phyloP scores from a whole-genome alignment of 1,284 basidiomycete genomes.

The Termitomyces sp. region DNA sequence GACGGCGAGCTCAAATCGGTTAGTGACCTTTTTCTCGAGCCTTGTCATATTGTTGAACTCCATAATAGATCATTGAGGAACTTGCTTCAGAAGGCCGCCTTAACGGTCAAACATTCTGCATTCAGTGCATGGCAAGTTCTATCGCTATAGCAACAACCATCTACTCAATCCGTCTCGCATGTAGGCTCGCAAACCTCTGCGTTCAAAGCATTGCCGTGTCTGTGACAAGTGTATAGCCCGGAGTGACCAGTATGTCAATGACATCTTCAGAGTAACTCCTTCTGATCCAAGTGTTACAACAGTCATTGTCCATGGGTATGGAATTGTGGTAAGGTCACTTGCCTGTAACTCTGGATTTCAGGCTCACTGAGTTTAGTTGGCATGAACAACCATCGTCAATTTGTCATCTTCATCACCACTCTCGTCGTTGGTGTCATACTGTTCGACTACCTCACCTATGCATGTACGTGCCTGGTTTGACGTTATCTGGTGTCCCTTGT shows the following conservation, averaged over 20 bases:
- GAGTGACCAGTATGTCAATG: slow-evolving; percentile 77
- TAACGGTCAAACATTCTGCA: slow-evolving; percentile 95
- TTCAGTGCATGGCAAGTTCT: slow-evolving; percentile 77
- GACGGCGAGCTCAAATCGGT: slow-evolving; percentile 83
- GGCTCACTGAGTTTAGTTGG: slow-evolving; percentile 55
- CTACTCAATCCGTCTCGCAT: neutral
- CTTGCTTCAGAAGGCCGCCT: slow-evolving; percentile 82
- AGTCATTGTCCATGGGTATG: slow-evolving; percentile 99
- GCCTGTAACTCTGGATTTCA: neutral
- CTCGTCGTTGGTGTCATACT: slow-evolving; percentile 77
- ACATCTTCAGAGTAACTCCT: neutral
- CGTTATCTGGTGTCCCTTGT: neutral
- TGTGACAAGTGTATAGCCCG: slow-evolving; percentile 89
- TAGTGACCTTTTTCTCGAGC: slow-evolving; percentile 21
- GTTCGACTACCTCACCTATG: slow-evolving; percentile 81
- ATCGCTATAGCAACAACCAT: neutral
- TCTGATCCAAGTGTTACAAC: slow-evolving; percentile 1
- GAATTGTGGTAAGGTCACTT: slow-evolving; percentile 79
- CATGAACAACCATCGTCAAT: slow-evolving; percentile 92
- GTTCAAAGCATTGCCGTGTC: slow-evolving; percentile 92
- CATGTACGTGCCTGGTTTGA: slow-evolving; percentile 51
- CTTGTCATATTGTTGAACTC: slow-evolving; percentile 1
- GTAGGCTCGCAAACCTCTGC: slow-evolving; percentile 84
- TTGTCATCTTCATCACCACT: slow-evolving; percentile 83
- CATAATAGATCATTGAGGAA: slow-evolving; percentile 75